phyloP scores from a whole-genome alignment of 306 rosid species.

The Acmispon strigosus region DNA sequence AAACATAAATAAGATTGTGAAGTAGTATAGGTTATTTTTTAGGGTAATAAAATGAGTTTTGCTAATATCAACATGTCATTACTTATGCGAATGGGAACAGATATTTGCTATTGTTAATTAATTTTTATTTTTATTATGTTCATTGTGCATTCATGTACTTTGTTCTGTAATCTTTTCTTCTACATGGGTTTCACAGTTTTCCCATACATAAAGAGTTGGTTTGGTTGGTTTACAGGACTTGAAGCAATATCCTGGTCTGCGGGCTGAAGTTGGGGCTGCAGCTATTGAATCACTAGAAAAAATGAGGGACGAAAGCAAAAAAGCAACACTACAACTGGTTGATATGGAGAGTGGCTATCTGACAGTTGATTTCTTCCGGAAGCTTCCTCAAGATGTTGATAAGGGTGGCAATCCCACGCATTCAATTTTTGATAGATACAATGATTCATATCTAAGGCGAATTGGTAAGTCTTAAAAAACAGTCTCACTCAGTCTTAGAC shows the following conservation, averaged over 20 bases:
- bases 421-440: constrained; percentile 90
- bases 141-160: not conserved
- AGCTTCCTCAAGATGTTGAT: constrained; percentile 92
- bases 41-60: too few species aligned
- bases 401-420: constrained; percentile 98
- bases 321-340: constrained; percentile 76
- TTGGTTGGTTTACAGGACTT: constrained; percentile 54
- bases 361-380: constrained; percentile 90
- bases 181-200: not conserved
- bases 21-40: too few species aligned
- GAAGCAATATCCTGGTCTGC: constrained; percentile 87
- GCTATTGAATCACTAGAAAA: constrained; percentile 73
- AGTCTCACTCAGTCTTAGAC: not conserved
- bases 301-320: constrained; percentile 93
- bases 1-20: too few species aligned
- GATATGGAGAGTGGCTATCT: constrained; percentile 91
- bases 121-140: too few species aligned
- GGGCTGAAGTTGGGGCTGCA: constrained; percentile 82
- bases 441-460: constrained; percentile 81
- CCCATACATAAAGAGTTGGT: not conserved
- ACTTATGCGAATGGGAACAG: too few species aligned
- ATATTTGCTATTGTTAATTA: too few species aligned
- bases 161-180: not conserved
- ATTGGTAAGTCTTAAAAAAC: constrained; percentile 44
- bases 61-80: too few species aligned